Evolutionary conservation across 2,329 filamentous ascomycete species (phyloP).

Genomic region (Septoria petroselini): DNA sequence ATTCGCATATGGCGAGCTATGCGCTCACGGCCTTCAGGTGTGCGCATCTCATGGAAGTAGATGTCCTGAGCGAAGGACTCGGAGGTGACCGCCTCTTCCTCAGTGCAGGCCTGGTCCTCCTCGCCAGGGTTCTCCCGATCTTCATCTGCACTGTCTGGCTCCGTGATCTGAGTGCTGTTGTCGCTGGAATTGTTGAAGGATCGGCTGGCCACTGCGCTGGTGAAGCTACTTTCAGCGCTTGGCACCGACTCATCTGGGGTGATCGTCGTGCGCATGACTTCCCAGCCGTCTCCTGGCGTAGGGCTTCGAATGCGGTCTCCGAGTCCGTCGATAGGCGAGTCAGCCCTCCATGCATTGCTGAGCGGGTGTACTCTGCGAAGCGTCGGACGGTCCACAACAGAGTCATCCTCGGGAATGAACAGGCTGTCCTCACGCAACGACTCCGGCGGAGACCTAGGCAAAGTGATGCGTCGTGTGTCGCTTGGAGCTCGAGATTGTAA

Average conservation of each 20-base stretch:
- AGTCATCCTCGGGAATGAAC: conserved; percentile 20
- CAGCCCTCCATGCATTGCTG: conserved; percentile 32
- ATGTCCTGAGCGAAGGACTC: conserved; percentile 33
- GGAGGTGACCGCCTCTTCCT: conserved; percentile 30
- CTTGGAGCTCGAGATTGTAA: conserved; percentile 12
- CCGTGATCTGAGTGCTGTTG: conserved; percentile 37
- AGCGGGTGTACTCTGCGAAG: conserved; percentile 31
- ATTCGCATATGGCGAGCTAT: conserved; percentile 35
- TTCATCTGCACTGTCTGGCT: conserved; percentile 34
- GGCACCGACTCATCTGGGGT: conserved; percentile 78
- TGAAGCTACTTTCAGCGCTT: conserved; percentile 78
- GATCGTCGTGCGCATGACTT: conserved; percentile 74
- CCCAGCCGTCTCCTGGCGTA: conserved; percentile 69
- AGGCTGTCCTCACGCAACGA: conserved; percentile 25
- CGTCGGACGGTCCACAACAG: conserved; percentile 7
- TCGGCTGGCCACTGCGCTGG: conserved; percentile 58
- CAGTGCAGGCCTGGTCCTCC: conserved; percentile 42
- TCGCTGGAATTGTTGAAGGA: conserved; percentile 42
- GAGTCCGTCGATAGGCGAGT: conserved; percentile 63
- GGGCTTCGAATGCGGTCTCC: conserved; percentile 81
- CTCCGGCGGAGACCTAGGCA: conserved; percentile 26
- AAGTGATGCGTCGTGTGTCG: conserved; percentile 15
- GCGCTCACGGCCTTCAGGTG: conserved; percentile 29
- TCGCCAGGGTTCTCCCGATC: conserved; percentile 33
- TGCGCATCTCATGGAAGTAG: conserved; percentile 30